These are phyloP conservation scores for Cadophora sp. DNA, from an alignment of 2,329 filamentous ascomycete species.

Conservation along the genomic window DNA sequence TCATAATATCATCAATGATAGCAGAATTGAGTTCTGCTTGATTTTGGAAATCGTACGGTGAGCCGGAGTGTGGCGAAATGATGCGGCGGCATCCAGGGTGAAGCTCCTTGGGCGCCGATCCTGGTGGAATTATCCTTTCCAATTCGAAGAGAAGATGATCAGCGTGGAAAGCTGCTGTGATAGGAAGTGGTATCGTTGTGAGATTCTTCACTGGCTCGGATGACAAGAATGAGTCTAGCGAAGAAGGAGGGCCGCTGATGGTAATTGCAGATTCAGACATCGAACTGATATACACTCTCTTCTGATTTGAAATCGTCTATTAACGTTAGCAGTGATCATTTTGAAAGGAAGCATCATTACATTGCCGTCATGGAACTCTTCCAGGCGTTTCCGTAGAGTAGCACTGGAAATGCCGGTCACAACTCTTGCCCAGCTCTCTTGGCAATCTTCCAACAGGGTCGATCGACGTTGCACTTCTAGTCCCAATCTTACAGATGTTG, in stretches of 20 bases:
- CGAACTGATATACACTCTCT: constrained; percentile 8
- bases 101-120: neutral
- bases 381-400: neutral
- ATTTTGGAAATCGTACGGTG: neutral
- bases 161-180: constrained; percentile 3
- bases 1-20: constrained; percentile 1
- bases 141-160: neutral
- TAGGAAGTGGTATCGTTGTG: constrained; percentile 2
- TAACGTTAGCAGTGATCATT: neutral
- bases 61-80: neutral
- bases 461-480: neutral
- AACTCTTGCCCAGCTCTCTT: constrained; percentile 4
- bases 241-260: constrained; percentile 1
- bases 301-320: neutral
- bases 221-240: neutral
- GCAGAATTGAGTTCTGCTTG: neutral
- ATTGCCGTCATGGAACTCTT: constrained; percentile 4
- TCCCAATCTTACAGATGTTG: neutral
- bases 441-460: neutral
- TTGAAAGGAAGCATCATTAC: neutral
- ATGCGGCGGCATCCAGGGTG: neutral
- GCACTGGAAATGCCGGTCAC: neutral
- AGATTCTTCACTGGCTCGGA: neutral
- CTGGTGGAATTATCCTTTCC: neutral
- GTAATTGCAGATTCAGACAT: neutral